Percentiles rank a stretch among this genome's conserved stretches.
Evolutionary conservation across 805 yeast species (phyloP).

Genomic region (Hanseniaspora vineae): DNA sequence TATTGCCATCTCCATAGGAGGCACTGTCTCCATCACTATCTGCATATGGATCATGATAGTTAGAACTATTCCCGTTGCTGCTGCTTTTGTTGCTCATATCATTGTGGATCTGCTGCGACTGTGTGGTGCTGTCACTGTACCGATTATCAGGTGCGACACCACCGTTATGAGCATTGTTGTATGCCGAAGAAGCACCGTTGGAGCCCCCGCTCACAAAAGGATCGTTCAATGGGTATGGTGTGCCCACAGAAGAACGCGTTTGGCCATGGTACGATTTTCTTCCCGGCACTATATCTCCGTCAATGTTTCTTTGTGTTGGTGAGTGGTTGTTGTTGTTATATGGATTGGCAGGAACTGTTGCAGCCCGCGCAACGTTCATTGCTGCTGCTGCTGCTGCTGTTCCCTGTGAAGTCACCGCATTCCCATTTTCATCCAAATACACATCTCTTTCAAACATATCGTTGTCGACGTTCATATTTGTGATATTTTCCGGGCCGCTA

Average conservation of each 20-base stretch:
- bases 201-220: too few species aligned
- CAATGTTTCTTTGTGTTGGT: background rate
- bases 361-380: background rate
- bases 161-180: too few species aligned
- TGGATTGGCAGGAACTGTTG: background rate
- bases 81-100: background rate
- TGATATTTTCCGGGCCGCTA: too few species aligned
- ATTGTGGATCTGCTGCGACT: background rate
- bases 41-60: background rate
- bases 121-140: background rate
- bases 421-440: background rate
- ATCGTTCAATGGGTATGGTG: too few species aligned
- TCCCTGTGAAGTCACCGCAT: background rate
- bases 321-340: too few species aligned
- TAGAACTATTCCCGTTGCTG: background rate
- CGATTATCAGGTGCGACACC: too few species aligned
- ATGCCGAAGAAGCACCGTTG: too few species aligned
- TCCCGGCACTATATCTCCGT: background rate
- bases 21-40: background rate
- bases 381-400: background rate
- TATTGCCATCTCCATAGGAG: conserved; percentile 13
- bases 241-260: background rate
- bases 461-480: background rate
- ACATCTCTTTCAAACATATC: background rate
- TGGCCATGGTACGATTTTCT: background rate